Base-by-base conservation (phyloP, 2,329 filamentous ascomycete genomes). In the Fusarium floridanum region DNA sequence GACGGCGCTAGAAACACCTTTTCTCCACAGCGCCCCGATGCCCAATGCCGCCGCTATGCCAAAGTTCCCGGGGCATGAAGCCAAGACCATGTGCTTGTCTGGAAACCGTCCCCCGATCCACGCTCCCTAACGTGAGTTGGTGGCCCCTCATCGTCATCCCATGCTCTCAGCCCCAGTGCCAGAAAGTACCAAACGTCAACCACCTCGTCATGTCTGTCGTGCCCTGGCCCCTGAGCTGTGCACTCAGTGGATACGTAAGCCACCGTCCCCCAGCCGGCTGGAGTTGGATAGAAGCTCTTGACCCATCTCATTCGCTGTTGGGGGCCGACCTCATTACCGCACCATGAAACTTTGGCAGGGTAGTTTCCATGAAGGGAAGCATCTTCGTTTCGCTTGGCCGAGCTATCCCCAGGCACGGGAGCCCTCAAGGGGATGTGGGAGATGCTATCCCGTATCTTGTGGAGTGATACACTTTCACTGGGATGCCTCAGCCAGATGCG, bases 221-320 rank as follows among this genome's bases (percentile, higher is more conserved):
- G 70, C 68, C 70, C 61, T 55, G 57, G 56, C 65, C 74, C 70
- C 69, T 66, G 67, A 67, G 60, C 62, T 66, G 67, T 55, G 57
- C 62, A 61, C 67, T 32, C n/a, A 61, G 77, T 78, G 77, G 77
- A 66, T 76, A 74, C 72, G 71, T 79, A 73, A 74, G 75, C 73
- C 34, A 32, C 61, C 66, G 61, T 67, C 68, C 69, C 67, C 66
- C 61, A 73, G 66, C 57, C 22, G 59, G 61, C 70, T 70, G 64
- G 68, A 56, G 55, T 70, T 53, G 62, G 64, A 43, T 53, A 69
- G 61, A 67, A 60, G 65, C 56, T 36, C 68, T 71, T 48, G 36
- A 22, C 57, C 53, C 61, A 41, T 69, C 67, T 68, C 57, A 78
- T 79, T 78, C 77, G 77, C 66, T 37, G 32, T 72, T 37, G 61